Percentiles rank a stretch among this genome's conserved stretches.
phyloP scores from a whole-genome alignment of 495 filamentous ascomycete genomes.

The Jackrogersella multiformis region DNA sequence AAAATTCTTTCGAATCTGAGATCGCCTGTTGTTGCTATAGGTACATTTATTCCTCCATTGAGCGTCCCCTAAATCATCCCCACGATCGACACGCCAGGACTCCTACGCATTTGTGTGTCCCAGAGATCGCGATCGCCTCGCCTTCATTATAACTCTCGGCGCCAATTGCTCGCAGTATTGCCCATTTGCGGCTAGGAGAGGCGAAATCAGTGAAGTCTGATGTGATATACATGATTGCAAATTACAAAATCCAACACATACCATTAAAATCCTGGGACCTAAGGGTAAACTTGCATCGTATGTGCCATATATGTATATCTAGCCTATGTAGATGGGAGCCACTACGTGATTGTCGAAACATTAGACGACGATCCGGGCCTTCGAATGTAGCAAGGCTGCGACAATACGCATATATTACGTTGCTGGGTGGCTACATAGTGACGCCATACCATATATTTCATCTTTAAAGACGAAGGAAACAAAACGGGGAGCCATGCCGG shows the following conservation, averaged over 20 bases:
- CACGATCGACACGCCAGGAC: constrained; percentile 23
- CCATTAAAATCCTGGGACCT: background rate
- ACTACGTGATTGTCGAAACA: constrained; percentile 18
- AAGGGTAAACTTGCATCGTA: constrained; percentile 25
- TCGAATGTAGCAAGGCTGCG: constrained; percentile 10
- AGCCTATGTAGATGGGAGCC: background rate
- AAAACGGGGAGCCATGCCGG: constrained; percentile 15
- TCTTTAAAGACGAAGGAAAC: background rate
- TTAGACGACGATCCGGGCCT: constrained; percentile 11
- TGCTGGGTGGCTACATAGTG: constrained; percentile 11
- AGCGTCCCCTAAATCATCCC: constrained; percentile 19
- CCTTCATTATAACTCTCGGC: constrained; percentile 12
- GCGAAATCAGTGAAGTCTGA: constrained; percentile 13
- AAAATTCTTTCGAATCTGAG: background rate
- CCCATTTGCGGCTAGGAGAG: background rate
- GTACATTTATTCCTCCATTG: background rate
- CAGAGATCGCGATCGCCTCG: constrained; percentile 27
- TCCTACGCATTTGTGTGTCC: background rate
- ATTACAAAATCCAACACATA: constrained; percentile 1
- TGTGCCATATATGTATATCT: constrained; percentile 19
- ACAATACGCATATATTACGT: constrained; percentile 28
- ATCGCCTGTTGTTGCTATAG: constrained; percentile 3
- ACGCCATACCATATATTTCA: constrained; percentile 28
- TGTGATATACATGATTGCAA: background rate
- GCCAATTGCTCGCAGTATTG: constrained; percentile 6